Percentiles rank a stretch among this genome's conserved stretches.
phyloP scores from a whole-genome alignment of 495 filamentous ascomycete species.

The Pseudoneurospora amorphoporcata region DNA sequence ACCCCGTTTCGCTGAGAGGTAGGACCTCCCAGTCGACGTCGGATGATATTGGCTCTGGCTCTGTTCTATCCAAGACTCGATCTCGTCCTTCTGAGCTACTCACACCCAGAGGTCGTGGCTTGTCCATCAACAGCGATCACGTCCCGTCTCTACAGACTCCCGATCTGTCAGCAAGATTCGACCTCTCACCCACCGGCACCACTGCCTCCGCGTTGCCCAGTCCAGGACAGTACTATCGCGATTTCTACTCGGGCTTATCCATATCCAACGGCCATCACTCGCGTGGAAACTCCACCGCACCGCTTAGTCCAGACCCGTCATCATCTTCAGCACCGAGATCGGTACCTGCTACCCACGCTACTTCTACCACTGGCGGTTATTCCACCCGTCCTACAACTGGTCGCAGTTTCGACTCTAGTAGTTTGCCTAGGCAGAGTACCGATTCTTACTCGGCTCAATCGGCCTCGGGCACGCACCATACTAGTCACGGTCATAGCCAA shows the following conservation, averaged over 20 bases:
- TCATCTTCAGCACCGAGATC: conserved; percentile 18
- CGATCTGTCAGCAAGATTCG: conserved; percentile 47
- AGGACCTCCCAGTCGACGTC: conserved; percentile 37
- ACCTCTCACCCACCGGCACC: conserved; percentile 38
- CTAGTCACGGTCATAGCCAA: background rate
- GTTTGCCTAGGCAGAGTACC: conserved; percentile 31
- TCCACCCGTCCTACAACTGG: conserved; percentile 39
- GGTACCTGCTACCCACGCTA: background rate
- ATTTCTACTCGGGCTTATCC: conserved; percentile 31
- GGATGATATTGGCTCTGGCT: conserved; percentile 26
- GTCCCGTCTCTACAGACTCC: conserved; percentile 51
- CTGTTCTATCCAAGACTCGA: conserved; percentile 27
- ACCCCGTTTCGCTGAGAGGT: conserved; percentile 28
- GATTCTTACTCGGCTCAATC: conserved; percentile 29
- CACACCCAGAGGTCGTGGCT: conserved; percentile 36
- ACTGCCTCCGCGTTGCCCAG: conserved; percentile 24
- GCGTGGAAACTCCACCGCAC: conserved; percentile 27
- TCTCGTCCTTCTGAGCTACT: conserved; percentile 29
- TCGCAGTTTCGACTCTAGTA: conserved; percentile 38
- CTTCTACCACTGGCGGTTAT: conserved; percentile 9
- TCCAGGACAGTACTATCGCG: conserved; percentile 40
- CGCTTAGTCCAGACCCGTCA: conserved; percentile 32
- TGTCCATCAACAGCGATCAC: conserved; percentile 53
- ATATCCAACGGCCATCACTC: conserved; percentile 25
- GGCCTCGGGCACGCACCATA: background rate